Conservation (phyloP, 192 early-diverging fungal species). For the Coemansia sp. region DNA sequence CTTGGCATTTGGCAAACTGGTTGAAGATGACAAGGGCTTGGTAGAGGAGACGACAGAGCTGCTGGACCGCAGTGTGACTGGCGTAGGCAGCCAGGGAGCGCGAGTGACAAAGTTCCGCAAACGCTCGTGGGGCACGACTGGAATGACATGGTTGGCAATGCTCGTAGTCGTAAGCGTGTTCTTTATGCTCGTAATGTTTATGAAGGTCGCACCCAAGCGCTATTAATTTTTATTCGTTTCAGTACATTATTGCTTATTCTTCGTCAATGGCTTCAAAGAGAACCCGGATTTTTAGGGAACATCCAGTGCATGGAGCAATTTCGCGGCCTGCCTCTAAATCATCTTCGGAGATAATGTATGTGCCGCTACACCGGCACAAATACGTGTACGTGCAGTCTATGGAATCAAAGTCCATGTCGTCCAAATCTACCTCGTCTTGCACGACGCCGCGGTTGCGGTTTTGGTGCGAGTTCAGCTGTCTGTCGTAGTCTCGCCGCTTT, state of each 20-base stretch:
- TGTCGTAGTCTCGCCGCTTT: slow-evolving; percentile 36
- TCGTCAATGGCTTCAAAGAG: slow-evolving; percentile 63
- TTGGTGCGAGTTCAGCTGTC: slow-evolving; percentile 2
- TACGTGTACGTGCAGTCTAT: slow-evolving; percentile 47
- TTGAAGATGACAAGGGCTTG: slow-evolving; percentile 45
- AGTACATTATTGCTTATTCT: neutral
- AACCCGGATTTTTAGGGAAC: slow-evolving; percentile 67
- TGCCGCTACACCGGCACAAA: slow-evolving; percentile 67
- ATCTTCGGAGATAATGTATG: slow-evolving; percentile 60
- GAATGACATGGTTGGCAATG: slow-evolving; percentile 48
- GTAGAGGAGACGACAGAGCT: slow-evolving; percentile 32
- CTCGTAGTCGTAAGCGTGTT: slow-evolving; percentile 46
- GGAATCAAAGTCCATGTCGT: slow-evolving; percentile 77
- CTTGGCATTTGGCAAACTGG: slow-evolving; percentile 42
- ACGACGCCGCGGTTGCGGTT: slow-evolving; percentile 54
- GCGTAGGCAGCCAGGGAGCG: slow-evolving; percentile 34
- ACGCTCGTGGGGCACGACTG: slow-evolving; percentile 54
- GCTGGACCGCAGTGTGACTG: slow-evolving; percentile 32
- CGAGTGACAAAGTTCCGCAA: slow-evolving; percentile 50
- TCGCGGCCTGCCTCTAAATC: slow-evolving; percentile 66
- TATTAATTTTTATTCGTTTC: slow-evolving; percentile 10
- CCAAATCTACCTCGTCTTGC: slow-evolving; percentile 74
- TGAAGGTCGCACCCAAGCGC: slow-evolving; percentile 54
- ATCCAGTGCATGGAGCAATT: slow-evolving; percentile 63
- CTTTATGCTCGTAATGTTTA: slow-evolving; percentile 52